These are phyloP conservation scores for Cyberlindnera japonica DNA, from an alignment of 805 yeast species.

Conservation along the genomic window DNA sequence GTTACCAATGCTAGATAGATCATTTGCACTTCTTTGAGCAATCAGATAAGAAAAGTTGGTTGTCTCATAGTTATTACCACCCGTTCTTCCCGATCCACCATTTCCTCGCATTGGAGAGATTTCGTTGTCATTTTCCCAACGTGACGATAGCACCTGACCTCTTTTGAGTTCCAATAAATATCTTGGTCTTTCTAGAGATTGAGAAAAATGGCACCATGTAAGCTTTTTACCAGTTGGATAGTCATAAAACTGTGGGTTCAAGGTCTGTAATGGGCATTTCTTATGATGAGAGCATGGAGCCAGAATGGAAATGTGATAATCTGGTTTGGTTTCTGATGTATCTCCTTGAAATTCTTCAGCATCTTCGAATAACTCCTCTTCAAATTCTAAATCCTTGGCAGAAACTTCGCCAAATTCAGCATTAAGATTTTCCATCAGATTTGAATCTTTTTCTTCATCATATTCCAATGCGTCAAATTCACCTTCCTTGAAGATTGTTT, in stretches of 20 bases:
- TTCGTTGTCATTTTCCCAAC: conserved; percentile 53
- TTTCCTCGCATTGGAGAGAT: conserved; percentile 50
- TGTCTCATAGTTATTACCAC: conserved; percentile 64
- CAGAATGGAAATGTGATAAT: conserved; percentile 56
- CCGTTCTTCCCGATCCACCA: conserved; percentile 65
- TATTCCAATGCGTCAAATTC: conserved; percentile 13
- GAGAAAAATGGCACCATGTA: conserved; percentile 72
- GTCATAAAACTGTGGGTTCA: conserved; percentile 63
- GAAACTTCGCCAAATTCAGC: conserved; percentile 40
- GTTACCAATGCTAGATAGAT: conserved; percentile 35
- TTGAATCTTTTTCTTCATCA: conserved; percentile 17
- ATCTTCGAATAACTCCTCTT: conserved; percentile 30
- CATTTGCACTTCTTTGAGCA: conserved; percentile 53
- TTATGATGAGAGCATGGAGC: conserved; percentile 94
- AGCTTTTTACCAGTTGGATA: conserved; percentile 55
- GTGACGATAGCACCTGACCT: conserved; percentile 69
- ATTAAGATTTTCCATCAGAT: conserved; percentile 32
- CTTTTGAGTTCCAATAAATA: conserved; percentile 80
- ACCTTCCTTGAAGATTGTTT: conserved; percentile 19
- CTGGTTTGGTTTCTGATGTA: conserved; percentile 3
- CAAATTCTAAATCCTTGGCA: conserved; percentile 45
- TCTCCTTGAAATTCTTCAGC: conserved; percentile 9
- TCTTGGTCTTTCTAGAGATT: conserved; percentile 71
- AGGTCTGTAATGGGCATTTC: conserved; percentile 79
- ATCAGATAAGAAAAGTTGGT: conserved; percentile 75